Conservation (phyloP, 176 grass and related monocot species). For the Pharus latifolius region DNA sequence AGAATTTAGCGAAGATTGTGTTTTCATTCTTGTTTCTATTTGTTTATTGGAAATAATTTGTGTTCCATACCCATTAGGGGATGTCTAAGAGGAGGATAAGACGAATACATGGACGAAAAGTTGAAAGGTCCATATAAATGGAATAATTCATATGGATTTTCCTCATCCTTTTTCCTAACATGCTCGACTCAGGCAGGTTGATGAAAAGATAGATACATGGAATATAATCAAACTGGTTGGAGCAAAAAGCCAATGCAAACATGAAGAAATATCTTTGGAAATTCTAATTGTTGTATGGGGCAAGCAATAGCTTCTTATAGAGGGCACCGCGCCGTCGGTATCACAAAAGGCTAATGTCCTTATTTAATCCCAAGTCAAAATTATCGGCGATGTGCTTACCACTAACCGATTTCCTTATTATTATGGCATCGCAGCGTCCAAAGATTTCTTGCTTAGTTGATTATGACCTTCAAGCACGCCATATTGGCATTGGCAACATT, state of each 20-base stretch:
- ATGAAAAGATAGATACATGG: neutral
- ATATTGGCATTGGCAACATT: neutral
- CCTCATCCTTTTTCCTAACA: neutral
- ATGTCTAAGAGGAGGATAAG: too few species aligned
- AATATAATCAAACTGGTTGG: too few species aligned
- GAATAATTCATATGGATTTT: too few species aligned
- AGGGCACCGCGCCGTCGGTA: neutral
- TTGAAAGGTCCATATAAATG: too few species aligned
- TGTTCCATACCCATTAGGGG: too few species aligned
- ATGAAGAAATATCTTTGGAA: neutral
- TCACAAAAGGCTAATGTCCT: neutral
- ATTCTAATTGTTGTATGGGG: too few species aligned
- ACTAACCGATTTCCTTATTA: conserved; percentile 22
- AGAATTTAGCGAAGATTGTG: too few species aligned
- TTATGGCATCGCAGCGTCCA: neutral
- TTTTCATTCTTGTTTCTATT: too few species aligned
- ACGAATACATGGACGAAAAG: too few species aligned
- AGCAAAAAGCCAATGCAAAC: neutral
- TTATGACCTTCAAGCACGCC: conserved; percentile 10
- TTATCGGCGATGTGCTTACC: conserved; percentile 9
- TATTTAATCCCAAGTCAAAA: conserved; percentile 1
- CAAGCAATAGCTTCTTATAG: neutral
- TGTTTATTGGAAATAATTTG: too few species aligned
- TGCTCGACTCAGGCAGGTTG: neutral
- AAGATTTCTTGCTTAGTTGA: neutral